A percentile compares a stretch with the other conserved stretches of the same genome.
phyloP scores from a whole-genome alignment of 805 yeast genomes.

The Starmerella apis region DNA sequence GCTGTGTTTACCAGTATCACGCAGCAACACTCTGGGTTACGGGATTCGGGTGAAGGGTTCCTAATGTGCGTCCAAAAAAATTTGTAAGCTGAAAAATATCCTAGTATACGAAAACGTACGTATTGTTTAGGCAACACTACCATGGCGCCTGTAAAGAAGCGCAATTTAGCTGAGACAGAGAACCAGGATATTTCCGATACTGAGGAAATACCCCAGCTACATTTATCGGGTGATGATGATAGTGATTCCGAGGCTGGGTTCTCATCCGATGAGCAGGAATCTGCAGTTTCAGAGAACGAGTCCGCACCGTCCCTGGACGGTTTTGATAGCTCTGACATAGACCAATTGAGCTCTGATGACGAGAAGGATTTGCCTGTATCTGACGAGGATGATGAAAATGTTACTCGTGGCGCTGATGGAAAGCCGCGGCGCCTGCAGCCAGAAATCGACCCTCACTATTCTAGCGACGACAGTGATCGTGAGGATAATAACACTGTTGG shows the following conservation, averaged over 20 bases:
- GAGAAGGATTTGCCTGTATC: constrained; percentile 33
- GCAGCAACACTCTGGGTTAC: too few relatives aligned
- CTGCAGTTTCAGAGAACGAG: constrained; percentile 7
- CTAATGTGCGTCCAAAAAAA: constrained; percentile 10
- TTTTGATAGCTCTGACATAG: constrained; percentile 24
- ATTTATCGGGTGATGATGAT: constrained; percentile 10
- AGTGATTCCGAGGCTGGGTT: constrained; percentile 8
- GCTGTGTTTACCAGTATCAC: too few relatives aligned
- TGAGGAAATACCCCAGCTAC: constrained; percentile 17
- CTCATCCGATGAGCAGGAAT: neutral
- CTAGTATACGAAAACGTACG: neutral
- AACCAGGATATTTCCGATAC: constrained; percentile 4
- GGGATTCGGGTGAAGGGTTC: too few relatives aligned
- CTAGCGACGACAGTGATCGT: constrained; percentile 81
- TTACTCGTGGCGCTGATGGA: constrained; percentile 51
- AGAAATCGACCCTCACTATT: constrained; percentile 90
- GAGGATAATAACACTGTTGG: constrained; percentile 84
- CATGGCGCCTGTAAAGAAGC: constrained; percentile 15
- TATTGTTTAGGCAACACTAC: neutral
- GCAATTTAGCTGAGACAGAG: constrained; percentile 9
- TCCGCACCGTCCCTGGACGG: constrained; percentile 18
- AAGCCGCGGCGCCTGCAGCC: constrained; percentile 66
- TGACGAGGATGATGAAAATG: constrained; percentile 28
- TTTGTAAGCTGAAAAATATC: constrained; percentile 15
- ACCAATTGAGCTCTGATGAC: constrained; percentile 30